phyloP scores from a whole-genome alignment of 495 filamentous ascomycete species.

The Aspergillus indologenus region DNA sequence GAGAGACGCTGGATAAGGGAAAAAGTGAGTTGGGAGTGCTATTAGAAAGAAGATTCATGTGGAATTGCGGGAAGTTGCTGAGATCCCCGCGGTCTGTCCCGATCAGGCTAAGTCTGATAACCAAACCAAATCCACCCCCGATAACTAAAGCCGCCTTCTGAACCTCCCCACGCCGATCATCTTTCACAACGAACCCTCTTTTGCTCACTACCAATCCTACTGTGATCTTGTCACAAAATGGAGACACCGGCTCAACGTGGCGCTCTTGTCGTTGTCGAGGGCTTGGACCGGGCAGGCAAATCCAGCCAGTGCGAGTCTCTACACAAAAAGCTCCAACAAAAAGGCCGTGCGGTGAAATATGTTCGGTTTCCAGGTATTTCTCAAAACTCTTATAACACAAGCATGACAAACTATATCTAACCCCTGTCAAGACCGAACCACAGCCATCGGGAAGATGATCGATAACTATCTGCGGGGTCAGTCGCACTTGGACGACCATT shows the following conservation, averaged over 20 bases:
- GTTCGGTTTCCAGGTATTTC: conserved; percentile 83
- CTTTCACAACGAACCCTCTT: background rate
- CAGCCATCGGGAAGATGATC: conserved; percentile 87
- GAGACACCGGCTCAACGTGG: conserved; percentile 47
- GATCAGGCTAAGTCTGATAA: background rate
- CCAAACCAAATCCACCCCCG: too few relatives aligned
- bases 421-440: conserved; percentile 66
- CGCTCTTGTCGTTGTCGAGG: conserved; percentile 85
- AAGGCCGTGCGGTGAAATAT: conserved; percentile 64
- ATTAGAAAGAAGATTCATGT: conserved; percentile 14
- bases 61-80: background rate
- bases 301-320: conserved; percentile 86
- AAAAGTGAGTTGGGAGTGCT: too few relatives aligned
- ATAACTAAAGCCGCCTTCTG: background rate
- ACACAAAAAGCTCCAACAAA: conserved; percentile 56
- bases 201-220: background rate
- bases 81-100: background rate
- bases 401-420: conserved; percentile 15
- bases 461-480: conserved; percentile 76
- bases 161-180: background rate
- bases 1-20: conserved; percentile 17
- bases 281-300: conserved; percentile 91
- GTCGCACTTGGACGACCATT: conserved; percentile 79
- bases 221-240: too few relatives aligned
- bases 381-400: too few relatives aligned